Evolutionary conservation across 2,329 filamentous ascomycete species (phyloP).

Genomic region (Epichloe coenophiala): DNA sequence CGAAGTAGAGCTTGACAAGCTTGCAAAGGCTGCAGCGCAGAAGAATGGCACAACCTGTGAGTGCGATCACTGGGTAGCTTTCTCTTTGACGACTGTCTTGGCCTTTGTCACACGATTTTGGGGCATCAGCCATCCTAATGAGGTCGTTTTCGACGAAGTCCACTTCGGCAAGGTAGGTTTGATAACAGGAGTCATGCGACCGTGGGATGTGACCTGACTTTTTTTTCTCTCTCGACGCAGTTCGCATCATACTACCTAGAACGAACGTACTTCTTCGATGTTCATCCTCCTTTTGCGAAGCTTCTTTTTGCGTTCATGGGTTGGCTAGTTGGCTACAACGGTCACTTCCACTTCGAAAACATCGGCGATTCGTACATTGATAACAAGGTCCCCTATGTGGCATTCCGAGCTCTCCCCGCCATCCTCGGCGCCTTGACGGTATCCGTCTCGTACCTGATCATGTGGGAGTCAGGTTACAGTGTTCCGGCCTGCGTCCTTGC

Average conservation of each 20-base stretch:
- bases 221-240: conserved; percentile 21
- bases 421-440: conserved; percentile 86
- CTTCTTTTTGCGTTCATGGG: conserved; percentile 93
- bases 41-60: conserved; percentile 38
- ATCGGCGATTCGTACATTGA: conserved; percentile 96
- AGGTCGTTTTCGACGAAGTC: conserved; percentile 98
- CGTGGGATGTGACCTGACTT: neutral
- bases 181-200: neutral
- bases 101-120: conserved; percentile 91
- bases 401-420: conserved; percentile 82
- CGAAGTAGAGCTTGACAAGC: conserved; percentile 37
- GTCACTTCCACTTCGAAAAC: conserved; percentile 96
- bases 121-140: conserved; percentile 86
- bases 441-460: conserved; percentile 87
- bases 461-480: conserved; percentile 99
- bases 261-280: conserved; percentile 98
- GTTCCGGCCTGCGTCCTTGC: conserved; percentile 83
- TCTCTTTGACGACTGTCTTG: conserved; percentile 63
- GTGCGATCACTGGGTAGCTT: conserved; percentile 71
- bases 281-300: conserved; percentile 95
- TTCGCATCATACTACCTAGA: conserved; percentile 77
- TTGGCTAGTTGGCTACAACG: conserved; percentile 95
- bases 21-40: conserved; percentile 26
- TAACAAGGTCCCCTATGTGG: conserved; percentile 95
- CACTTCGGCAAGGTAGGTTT: conserved; percentile 90